Evolutionary conservation across 148 eudicot species (phyloP).

Genomic region (Rhododendron williamsianum): DNA sequence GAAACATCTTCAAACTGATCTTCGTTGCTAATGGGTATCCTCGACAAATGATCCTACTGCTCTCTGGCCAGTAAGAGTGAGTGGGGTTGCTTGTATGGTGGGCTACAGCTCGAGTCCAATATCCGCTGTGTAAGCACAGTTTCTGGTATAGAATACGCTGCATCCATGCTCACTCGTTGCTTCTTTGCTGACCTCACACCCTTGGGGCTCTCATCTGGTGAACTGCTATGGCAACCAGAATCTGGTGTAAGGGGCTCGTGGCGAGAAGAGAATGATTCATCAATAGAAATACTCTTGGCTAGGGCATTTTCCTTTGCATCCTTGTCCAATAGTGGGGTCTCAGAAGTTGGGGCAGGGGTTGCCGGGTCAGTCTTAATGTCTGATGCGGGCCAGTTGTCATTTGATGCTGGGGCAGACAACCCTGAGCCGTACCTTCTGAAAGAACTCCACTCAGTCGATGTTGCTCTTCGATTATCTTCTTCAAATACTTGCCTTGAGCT

Average conservation of each 20-base stretch:
- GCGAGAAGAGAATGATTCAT: constrained; percentile 35
- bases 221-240: constrained; percentile 26
- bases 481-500: constrained; percentile 59
- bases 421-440: constrained; percentile 36
- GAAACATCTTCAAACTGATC: constrained; percentile 17
- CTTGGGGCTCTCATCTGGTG: constrained; percentile 22
- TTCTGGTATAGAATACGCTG: constrained; percentile 17
- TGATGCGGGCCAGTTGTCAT: constrained; percentile 25
- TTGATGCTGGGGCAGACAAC: constrained; percentile 17
- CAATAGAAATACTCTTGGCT: constrained; percentile 30
- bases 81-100: constrained; percentile 31
- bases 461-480: constrained; percentile 60
- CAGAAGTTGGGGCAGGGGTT: constrained; percentile 46
- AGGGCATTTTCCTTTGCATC: constrained; percentile 20
- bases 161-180: constrained; percentile 25
- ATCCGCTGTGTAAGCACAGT: constrained; percentile 27
- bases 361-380: constrained; percentile 40
- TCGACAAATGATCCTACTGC: constrained; percentile 27
- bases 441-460: constrained; percentile 39
- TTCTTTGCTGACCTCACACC: constrained; percentile 36
- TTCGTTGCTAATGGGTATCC: constrained; percentile 20
- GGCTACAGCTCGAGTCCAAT: constrained; percentile 38
- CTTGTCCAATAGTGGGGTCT: constrained; percentile 29
- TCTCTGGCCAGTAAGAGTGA: constrained; percentile 21
- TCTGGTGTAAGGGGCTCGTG: constrained; percentile 49